Evolutionary conservation across 805 yeast genomes (phyloP), one percentile per base, ranked within the genome.

Genomic region (Ascoidea asiatica): DNA sequence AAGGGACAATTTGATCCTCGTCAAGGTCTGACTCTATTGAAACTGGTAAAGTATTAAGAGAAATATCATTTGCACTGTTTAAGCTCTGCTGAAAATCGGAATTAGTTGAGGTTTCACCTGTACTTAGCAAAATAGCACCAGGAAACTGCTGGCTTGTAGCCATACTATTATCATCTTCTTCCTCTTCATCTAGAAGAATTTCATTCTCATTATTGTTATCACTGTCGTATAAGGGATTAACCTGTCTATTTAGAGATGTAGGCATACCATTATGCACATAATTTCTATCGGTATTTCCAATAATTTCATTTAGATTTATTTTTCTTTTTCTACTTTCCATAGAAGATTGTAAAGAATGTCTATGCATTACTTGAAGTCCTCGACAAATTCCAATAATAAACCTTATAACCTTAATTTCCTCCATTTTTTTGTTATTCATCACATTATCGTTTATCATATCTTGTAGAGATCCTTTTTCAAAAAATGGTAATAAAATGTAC

Each of bases 401-500:
- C 42, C 74, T 55, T 18, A 85, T 50, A 7, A 86, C 75, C 50
- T 83, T 90, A 1, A 53, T 56, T 57, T 88, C 94, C 19, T 71
- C 70, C 59, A 81, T 69, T 19, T 59, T 57, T 1, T 64, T 53
- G 40, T 72, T 72, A 45, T 75, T 71, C 38, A 88, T 67, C 20
- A 79, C 73, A 54, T 80, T 72, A 37, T 66, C 64, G 52, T 79
- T 81, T 43, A 89, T 79, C n/a, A 73, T 57, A 61, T 89, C 95
- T 57, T 88, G 96, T 23, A 90, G 64, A 4, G 92, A 81, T 2
- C 87, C 87, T 39, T 66, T 60, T 21, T 73, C 74, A 54, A 76
- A 86, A 59, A 75, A 86, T 8, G 97, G 97, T 46, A 90, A 66
- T 42, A 89, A 61, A 13, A 89, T 77, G 59, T 79, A 81, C 20